These are phyloP conservation scores for Cryomyces minteri DNA, from an alignment of 495 filamentous ascomycete species.

Conservation along the genomic window DNA sequence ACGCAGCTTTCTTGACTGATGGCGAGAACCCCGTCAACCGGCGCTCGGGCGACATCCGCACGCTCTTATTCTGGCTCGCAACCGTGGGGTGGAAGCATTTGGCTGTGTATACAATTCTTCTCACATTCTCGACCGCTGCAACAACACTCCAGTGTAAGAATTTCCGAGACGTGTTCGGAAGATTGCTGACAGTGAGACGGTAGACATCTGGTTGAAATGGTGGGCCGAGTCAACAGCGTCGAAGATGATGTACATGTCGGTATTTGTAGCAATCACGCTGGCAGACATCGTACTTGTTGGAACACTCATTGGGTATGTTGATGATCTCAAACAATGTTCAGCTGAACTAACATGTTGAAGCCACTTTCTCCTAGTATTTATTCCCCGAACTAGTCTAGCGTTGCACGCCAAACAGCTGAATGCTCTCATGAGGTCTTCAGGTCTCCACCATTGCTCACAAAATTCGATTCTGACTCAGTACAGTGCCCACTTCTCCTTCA, in stretches of 20 bases:
- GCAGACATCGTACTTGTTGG: no score
- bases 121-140: background rate
- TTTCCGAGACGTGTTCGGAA: background rate
- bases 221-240: constrained; percentile 29
- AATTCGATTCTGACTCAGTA: no score
- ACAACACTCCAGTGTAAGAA: background rate
- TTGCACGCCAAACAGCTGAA: constrained; percentile 30
- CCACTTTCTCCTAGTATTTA: constrained; percentile 34
- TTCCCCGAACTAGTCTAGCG: constrained; percentile 29
- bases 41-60: constrained; percentile 3
- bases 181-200: background rate
- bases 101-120: background rate
- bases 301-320: background rate
- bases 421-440: constrained; percentile 25
- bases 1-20: background rate
- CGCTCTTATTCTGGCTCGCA: constrained; percentile 4
- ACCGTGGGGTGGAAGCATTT: constrained; percentile 3
- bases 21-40: constrained; percentile 1
- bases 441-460: no score
- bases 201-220: constrained; percentile 36
- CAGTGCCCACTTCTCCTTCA: constrained; percentile 17
- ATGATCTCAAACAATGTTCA: no score
- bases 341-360: background rate
- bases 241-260: constrained; percentile 26
- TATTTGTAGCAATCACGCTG: background rate